Conservation (phyloP, 176 grass and related monocot species). For the Carex pumila region DNA sequence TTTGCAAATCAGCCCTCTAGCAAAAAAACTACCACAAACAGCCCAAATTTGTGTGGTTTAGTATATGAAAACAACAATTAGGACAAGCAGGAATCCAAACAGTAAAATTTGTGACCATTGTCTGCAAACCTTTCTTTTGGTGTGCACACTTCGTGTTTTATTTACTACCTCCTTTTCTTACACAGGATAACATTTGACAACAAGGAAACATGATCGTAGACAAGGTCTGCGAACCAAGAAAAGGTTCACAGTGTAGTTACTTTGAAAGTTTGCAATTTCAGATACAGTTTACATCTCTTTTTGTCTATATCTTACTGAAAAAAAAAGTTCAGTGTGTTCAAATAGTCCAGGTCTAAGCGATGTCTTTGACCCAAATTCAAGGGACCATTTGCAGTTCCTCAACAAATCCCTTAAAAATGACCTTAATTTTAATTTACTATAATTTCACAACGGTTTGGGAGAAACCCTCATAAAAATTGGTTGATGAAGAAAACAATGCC, state of each 20-base stretch:
- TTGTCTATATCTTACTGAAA: neutral
- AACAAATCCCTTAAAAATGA: neutral
- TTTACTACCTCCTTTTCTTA: neutral
- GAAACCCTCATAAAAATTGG: neutral
- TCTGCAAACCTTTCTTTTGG: neutral
- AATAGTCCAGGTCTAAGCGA: neutral
- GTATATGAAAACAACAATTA: neutral
- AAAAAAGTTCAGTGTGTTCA: neutral
- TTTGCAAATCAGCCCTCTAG: neutral
- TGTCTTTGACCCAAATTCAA: neutral
- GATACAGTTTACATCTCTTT: neutral
- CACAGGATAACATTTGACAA: neutral
- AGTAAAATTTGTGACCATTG: neutral
- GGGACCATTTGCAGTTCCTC: neutral
- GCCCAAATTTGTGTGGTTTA: neutral
- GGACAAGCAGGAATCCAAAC: neutral
- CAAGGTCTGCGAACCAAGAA: neutral
- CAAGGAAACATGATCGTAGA: neutral
- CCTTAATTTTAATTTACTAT: neutral
- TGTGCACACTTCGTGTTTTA: neutral
- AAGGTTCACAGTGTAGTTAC: neutral
- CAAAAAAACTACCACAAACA: neutral
- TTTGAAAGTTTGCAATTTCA: neutral
- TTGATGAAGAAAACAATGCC: neutral
- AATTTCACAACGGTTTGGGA: neutral